These are phyloP conservation scores for Sugiyamaella chiloensis DNA, from an alignment of 805 yeast genomes.

Conservation along the genomic window DNA sequence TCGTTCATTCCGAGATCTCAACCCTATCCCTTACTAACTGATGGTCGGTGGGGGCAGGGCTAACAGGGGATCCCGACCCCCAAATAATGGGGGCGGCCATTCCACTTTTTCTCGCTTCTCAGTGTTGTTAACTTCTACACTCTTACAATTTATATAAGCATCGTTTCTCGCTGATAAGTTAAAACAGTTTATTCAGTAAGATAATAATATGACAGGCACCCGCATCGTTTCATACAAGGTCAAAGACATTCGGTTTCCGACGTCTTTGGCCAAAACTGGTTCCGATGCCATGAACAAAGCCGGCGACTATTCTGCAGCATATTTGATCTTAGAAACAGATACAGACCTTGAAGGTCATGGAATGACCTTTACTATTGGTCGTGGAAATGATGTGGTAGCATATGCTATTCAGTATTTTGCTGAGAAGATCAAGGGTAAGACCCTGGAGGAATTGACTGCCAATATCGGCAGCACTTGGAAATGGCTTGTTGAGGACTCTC, in stretches of 20 bases:
- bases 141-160: too few relatives aligned
- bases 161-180: too few relatives aligned
- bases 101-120: too few relatives aligned
- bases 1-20: too few relatives aligned
- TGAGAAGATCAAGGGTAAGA: conserved; percentile 33
- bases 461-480: conserved; percentile 41
- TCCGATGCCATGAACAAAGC: conserved; percentile 40
- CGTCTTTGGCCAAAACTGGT: conserved; percentile 38
- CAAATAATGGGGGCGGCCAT: too few relatives aligned
- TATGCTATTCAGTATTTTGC: conserved; percentile 37
- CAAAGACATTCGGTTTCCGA: conserved; percentile 40
- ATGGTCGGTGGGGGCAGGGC: too few relatives aligned
- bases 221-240: conserved; percentile 33
- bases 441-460: conserved; percentile 31
- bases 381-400: conserved; percentile 36
- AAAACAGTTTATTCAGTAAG: too few relatives aligned
- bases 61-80: too few relatives aligned
- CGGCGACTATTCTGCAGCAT: conserved; percentile 40
- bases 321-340: conserved; percentile 32
- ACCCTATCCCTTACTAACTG: too few relatives aligned
- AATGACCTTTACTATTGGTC: conserved; percentile 41
- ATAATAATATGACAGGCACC: conserved; percentile 10
- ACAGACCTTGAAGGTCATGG: conserved; percentile 36
- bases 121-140: too few relatives aligned
- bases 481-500: conserved; percentile 38